Conservation (phyloP, 2,329 filamentous ascomycete genomes). For the Lasiodiplodia sp. region DNA sequence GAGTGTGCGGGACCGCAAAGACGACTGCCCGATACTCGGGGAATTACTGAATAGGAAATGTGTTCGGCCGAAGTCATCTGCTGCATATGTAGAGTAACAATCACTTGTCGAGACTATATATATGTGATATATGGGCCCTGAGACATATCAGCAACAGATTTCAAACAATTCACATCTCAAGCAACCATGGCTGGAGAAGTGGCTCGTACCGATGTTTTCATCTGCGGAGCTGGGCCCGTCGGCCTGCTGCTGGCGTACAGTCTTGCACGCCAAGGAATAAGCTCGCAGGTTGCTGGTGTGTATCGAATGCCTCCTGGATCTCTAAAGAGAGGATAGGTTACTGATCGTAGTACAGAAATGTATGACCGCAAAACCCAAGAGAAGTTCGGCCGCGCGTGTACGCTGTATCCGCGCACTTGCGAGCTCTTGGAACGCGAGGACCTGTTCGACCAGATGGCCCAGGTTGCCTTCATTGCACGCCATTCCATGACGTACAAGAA, state of each 20-base stretch:
- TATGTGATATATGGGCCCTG: not conserved
- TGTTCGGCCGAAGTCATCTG: not conserved
- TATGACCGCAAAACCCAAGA: conserved; percentile 1
- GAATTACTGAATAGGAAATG: not conserved
- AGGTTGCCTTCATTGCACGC: not conserved
- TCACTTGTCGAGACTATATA: not conserved
- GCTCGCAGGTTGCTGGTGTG: conserved; percentile 9
- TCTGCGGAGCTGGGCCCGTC: conserved; percentile 5
- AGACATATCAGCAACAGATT: not conserved
- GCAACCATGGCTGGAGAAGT: not conserved
- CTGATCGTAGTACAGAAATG: not conserved
- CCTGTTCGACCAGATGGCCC: conserved; percentile 9
- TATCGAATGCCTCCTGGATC: not conserved
- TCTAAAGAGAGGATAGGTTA: too few relatives aligned
- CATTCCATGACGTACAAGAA: not conserved
- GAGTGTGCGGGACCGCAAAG: not conserved
- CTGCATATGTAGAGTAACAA: not conserved
- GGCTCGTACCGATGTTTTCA: conserved; percentile 1
- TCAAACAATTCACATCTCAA: not conserved
- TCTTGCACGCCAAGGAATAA: conserved; percentile 8
- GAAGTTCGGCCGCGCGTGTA: not conserved
- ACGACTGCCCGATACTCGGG: not conserved
- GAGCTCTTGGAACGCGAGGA: conserved; percentile 5
- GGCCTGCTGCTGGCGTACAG: conserved; percentile 8
- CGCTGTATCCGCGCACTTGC: not conserved